Conservation (phyloP, 2,329 filamentous ascomycete genomes). For the Monosporascus sp. region DNA sequence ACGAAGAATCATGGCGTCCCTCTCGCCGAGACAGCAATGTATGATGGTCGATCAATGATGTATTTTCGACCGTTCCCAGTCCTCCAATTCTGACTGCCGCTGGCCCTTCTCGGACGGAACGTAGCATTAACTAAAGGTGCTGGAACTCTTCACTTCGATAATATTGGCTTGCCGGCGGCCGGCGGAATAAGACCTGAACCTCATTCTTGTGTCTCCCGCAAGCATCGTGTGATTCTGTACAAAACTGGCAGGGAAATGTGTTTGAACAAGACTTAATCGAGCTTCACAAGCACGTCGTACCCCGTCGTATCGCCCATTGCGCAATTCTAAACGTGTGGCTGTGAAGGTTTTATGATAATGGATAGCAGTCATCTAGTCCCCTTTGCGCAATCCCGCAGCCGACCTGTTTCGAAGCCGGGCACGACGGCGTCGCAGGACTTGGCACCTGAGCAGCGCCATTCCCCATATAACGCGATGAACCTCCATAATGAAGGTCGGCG, state of each 20-base stretch:
- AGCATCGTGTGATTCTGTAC: neutral
- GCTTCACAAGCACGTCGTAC: neutral
- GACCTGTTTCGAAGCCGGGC: conserved; percentile 7
- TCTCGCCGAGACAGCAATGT: neutral
- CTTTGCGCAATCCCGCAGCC: conserved; percentile 1
- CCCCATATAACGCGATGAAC: conserved; percentile 12
- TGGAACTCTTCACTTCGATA: neutral
- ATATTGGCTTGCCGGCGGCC: neutral
- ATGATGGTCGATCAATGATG: neutral
- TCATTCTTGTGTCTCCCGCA: neutral
- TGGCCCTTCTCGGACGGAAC: neutral
- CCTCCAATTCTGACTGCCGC: neutral
- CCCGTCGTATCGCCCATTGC: neutral
- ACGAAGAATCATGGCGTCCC: neutral
- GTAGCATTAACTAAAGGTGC: neutral
- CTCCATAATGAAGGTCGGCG: conserved; percentile 10
- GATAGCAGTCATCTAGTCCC: conserved; percentile 18
- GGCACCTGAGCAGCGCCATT: conserved; percentile 1
- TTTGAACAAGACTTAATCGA: neutral
- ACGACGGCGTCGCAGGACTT: conserved; percentile 8
- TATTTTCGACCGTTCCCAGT: neutral
- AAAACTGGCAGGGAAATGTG: neutral
- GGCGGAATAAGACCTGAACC: no score
- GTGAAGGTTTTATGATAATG: conserved; percentile 6
- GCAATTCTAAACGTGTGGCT: neutral